Conservation (phyloP, 2,329 filamentous ascomycete species). For the Alternaria novae-zelandiae region DNA sequence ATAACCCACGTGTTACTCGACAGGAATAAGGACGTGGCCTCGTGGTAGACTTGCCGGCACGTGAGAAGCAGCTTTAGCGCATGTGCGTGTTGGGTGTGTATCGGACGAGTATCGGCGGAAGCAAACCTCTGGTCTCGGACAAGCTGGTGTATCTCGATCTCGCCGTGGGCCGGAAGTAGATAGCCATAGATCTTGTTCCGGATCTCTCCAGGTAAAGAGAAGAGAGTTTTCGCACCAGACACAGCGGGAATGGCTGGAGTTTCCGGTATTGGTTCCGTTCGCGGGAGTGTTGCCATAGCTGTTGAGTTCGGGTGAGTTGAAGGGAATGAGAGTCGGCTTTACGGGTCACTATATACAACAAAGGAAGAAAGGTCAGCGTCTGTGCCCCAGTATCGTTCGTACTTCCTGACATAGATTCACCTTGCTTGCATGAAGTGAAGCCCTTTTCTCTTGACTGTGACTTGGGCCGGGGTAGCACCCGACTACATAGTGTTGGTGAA, state of each 20-base stretch:
- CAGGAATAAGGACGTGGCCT: not conserved
- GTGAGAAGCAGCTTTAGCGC: not conserved
- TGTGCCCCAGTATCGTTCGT: not conserved
- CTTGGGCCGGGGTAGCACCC: not conserved
- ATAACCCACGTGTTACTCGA: not conserved
- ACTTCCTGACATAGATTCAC: not conserved
- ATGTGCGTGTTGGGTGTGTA: not conserved
- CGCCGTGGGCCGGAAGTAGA: not conserved
- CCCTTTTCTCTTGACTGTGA: not conserved
- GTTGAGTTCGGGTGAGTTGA: not conserved
- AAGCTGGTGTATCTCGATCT: not conserved
- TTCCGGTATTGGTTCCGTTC: not conserved
- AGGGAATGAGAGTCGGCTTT: not conserved
- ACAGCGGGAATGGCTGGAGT: not conserved
- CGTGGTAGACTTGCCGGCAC: not conserved
- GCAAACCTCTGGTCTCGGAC: not conserved
- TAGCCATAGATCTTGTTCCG: not conserved
- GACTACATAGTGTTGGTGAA: not conserved
- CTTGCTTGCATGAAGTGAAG: not conserved
- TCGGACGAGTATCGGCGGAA: not conserved
- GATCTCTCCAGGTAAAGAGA: not conserved
- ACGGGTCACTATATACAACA: not conserved
- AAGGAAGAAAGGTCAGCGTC: not conserved
- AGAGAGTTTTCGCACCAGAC: not conserved
- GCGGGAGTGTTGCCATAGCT: not conserved